Percentiles rank a stretch among this genome's conserved stretches.
Evolutionary conservation across 2,329 filamentous ascomycete species (phyloP).

Genomic region (Hymenoscyphus fructigenus): DNA sequence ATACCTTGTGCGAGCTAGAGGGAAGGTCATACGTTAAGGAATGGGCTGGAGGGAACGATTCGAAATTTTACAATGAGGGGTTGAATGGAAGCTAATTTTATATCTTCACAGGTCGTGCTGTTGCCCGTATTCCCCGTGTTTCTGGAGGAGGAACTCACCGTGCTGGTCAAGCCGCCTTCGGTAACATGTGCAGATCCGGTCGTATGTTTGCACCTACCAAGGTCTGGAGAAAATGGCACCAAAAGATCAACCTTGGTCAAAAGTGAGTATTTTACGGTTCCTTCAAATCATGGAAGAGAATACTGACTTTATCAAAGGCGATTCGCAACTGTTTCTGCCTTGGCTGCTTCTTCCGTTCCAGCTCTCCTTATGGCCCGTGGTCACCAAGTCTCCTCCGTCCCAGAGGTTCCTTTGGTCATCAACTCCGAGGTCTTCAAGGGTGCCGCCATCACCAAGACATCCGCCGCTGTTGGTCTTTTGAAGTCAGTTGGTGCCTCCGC

Average conservation of each 20-base stretch:
- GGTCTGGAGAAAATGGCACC: conserved; percentile 99
- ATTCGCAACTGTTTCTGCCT: conserved; percentile 95
- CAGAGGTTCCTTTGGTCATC: conserved; percentile 96
- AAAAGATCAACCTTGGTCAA: conserved; percentile 99
- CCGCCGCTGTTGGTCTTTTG: conserved; percentile 81
- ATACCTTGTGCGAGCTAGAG: not conserved
- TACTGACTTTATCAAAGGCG: conserved; percentile 55
- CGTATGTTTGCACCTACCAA: conserved; percentile 99
- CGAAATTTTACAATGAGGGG: conserved; percentile 6
- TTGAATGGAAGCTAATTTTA: conserved; percentile 26
- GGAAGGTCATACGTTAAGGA: not conserved
- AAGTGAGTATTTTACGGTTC: conserved; percentile 57
- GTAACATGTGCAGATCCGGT: conserved; percentile 99
- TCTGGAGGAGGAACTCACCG: conserved; percentile 99
- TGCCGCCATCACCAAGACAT: conserved; percentile 81
- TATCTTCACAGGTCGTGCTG: conserved; percentile 75
- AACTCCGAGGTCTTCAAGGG: conserved; percentile 85
- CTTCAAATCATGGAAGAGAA: not conserved
- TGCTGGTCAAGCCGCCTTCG: conserved; percentile 99
- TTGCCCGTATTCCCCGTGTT: conserved; percentile 99
- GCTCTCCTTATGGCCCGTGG: conserved; percentile 95
- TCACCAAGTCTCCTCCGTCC: conserved; percentile 87
- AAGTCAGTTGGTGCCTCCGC: conserved; percentile 86
- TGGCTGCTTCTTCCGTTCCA: conserved; percentile 93
- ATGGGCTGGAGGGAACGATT: conserved; percentile 1